Evolutionary conservation across 331 rosid species (phyloP), one percentile per base, ranked within the genome.

Genomic region (Ulmus americana): DNA sequence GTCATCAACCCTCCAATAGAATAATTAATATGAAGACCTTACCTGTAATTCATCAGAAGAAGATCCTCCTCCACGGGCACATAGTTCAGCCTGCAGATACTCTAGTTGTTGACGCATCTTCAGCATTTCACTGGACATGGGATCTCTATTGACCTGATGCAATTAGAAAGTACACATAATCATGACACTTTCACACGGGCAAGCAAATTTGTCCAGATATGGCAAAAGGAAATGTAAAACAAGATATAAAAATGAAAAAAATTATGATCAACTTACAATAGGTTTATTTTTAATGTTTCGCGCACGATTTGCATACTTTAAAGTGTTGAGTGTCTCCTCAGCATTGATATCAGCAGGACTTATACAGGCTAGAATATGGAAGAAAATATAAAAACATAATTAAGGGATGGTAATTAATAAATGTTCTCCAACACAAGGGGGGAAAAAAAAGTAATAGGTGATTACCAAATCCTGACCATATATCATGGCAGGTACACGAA

Each of bases 271-370:
- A 85, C 97, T 87, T 77, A 95, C 99, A 68, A 95, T 85, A 61
- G 99, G 99, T 81, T 95, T 95, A 80, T 95, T 95, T 74, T 84
- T 82, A 75, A 95, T 95, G 78, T 95, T 95, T 66, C 99, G 99
- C 10, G 99, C 99, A 51, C 99, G 97, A 81, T 95, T 95, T 35
- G 99, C 99, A 50, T 95, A 95, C 81, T 95, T 95, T 70, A 95
- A 84, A 80, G 99, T 95, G 85, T 95, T 95, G 9, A 95, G 87
- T 77, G 99, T 95, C 81, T 95, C 99, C 87, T 95, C 99, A 22
- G 96, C 97, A 74, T 95, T 95, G 73, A 95, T 95, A 77, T 95
- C 99, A 59, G 99, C 97, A 59, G 99, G 99, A 76, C 99, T 95
- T 71, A 90, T 87, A 84, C 99, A 95, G 71, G 99, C 99, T 95